A percentile compares a stretch with the other conserved stretches of the same genome.
Evolutionary conservation across 176 grass and related monocot genomes (phyloP).

Genomic region (Eragrostis nindensis): DNA sequence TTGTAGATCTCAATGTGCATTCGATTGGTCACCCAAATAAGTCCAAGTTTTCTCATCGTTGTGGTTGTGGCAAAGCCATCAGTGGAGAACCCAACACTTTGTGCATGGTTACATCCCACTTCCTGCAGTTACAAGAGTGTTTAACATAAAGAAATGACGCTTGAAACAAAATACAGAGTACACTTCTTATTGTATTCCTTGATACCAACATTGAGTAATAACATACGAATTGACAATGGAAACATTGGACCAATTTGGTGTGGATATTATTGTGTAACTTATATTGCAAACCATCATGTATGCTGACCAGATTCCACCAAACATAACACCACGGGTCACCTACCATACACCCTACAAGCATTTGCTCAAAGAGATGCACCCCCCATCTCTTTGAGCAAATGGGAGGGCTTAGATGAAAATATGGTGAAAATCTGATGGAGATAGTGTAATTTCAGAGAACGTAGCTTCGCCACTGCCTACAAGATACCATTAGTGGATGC

Average conservation of each 20-base stretch:
- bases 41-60: slow-evolving; percentile 89
- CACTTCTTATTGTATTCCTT: neutral
- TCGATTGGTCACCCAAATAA: slow-evolving; percentile 94
- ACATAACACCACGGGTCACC: neutral
- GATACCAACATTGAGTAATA: slow-evolving; percentile 13
- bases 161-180: neutral
- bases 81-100: slow-evolving; percentile 92
- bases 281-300: slow-evolving; percentile 20
- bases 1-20: slow-evolving; percentile 99
- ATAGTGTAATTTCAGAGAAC: too few relatives aligned
- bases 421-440: too few relatives aligned
- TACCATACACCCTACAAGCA: too few relatives aligned
- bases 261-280: neutral
- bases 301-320: neutral
- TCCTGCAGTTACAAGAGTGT: slow-evolving; percentile 63
- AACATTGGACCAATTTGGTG: neutral
- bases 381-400: too few relatives aligned
- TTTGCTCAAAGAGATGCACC: too few relatives aligned
- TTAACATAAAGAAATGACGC: slow-evolving; percentile 7
- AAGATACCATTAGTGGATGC: neutral
- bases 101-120: slow-evolving; percentile 95
- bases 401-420: too few relatives aligned
- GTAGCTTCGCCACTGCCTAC: too few relatives aligned
- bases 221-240: neutral
- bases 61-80: slow-evolving; percentile 96